Evolutionary conservation across 139 green algal genomes (phyloP).

Genomic region (Chlorella vulgaris): DNA sequence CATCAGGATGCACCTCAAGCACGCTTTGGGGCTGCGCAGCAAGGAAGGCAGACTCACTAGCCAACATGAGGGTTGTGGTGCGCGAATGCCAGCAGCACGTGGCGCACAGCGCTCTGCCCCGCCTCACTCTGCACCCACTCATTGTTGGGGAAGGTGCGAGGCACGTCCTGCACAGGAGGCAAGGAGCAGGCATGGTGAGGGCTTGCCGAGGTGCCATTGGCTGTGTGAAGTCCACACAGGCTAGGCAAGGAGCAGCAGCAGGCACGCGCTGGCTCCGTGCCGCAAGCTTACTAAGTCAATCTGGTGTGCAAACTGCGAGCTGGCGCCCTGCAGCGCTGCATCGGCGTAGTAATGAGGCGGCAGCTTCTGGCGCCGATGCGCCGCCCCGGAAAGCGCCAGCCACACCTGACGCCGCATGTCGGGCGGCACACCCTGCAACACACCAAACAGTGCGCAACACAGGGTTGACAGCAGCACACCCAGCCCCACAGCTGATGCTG

Average conservation of each 20-base stretch:
- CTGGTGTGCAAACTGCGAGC: slow-evolving; percentile 52
- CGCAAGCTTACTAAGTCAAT: slow-evolving; percentile 69
- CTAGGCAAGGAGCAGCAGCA: too few relatives aligned
- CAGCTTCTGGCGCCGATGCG: not conserved
- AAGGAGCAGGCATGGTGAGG: not conserved
- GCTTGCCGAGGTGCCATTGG: not conserved
- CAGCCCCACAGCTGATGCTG: not conserved
- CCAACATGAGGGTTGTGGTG: slow-evolving; percentile 65
- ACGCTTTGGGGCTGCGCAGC: too few relatives aligned
- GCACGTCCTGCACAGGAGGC: slow-evolving; percentile 65
- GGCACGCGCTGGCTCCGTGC: not conserved
- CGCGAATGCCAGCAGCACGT: slow-evolving; percentile 75
- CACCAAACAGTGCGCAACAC: not conserved
- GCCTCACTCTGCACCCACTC: slow-evolving; percentile 58
- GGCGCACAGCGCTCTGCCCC: slow-evolving; percentile 65
- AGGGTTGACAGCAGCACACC: slow-evolving; percentile 13
- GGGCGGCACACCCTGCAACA: slow-evolving; percentile 61
- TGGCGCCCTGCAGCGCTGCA: slow-evolving; percentile 38
- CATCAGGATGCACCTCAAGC: too few relatives aligned
- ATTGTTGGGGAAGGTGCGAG: slow-evolving; percentile 79
- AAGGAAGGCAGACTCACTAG: slow-evolving; percentile 57
- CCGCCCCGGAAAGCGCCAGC: slow-evolving; percentile 64
- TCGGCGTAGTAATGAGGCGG: slow-evolving; percentile 62
- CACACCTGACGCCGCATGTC: slow-evolving; percentile 64
- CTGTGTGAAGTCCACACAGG: too few relatives aligned